Percentiles rank a stretch among this genome's conserved stretches.
These are phyloP conservation scores for Luvunga scandens DNA, from an alignment of 345 rosid genomes.

Conservation along the genomic window DNA sequence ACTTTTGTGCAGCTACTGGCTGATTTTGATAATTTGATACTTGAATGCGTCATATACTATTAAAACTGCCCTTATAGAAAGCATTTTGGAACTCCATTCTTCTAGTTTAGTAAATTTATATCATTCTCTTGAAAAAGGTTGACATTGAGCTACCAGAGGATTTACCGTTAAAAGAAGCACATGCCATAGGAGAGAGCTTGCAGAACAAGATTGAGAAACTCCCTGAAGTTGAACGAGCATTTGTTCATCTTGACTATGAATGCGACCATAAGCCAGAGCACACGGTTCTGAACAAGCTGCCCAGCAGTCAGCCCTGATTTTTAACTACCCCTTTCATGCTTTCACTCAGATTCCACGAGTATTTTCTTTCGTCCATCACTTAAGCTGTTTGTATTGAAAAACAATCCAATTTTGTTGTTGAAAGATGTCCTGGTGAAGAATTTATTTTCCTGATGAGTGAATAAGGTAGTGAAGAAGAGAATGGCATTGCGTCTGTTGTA, in stretches of 20 bases:
- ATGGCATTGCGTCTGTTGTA: not conserved
- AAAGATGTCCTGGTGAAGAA: not conserved
- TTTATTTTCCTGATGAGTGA: not conserved
- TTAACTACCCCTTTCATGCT: not conserved
- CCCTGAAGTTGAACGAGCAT: constrained; percentile 85
- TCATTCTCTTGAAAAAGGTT: constrained; percentile 39
- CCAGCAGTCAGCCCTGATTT: constrained; percentile 33
- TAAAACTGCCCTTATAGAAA: not conserved
- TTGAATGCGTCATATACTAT: not conserved
- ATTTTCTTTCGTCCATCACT: not conserved
- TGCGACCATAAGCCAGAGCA: constrained; percentile 93
- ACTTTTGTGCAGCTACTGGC: too few species aligned
- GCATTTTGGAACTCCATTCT: not conserved
- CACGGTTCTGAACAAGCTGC: constrained; percentile 60
- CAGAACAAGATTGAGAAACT: constrained; percentile 82
- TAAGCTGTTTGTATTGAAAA: not conserved
- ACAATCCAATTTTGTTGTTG: not conserved
- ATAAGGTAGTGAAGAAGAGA: not conserved
- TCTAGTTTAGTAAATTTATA: not conserved
- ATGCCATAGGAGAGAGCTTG: constrained; percentile 70
- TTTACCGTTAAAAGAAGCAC: constrained; percentile 73
- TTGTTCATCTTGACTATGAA: constrained; percentile 89
- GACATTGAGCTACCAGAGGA: constrained; percentile 88
- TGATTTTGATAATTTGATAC: not conserved
- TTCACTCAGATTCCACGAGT: not conserved